Percentiles rank a stretch among this genome's conserved stretches.
phyloP scores from a whole-genome alignment of 2,329 filamentous ascomycete species.

The Fonsecaea monophora region DNA sequence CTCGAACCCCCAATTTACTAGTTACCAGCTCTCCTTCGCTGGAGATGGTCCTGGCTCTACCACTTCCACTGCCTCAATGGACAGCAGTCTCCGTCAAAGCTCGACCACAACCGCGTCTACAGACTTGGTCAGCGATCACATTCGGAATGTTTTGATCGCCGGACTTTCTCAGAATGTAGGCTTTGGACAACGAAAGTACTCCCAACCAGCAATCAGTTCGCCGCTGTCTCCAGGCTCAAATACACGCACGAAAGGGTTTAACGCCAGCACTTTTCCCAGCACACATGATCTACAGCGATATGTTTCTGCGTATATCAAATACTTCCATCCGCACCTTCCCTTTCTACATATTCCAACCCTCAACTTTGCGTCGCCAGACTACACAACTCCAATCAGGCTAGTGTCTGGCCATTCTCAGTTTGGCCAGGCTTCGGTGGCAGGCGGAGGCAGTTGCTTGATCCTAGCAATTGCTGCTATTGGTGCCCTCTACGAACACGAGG shows the following conservation, averaged over 20 bases:
- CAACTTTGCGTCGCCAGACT: constrained; percentile 81
- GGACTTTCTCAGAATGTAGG: constrained; percentile 66
- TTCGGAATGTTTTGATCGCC: constrained; percentile 67
- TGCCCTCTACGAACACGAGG: constrained; percentile 86
- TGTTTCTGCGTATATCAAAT: constrained; percentile 86
- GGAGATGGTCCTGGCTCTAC: constrained; percentile 51
- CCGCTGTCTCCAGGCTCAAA: constrained; percentile 55
- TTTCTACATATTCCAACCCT: constrained; percentile 91
- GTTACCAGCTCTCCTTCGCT: constrained; percentile 54
- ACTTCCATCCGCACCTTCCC: constrained; percentile 93
- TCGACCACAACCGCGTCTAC: constrained; percentile 67
- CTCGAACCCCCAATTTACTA: constrained; percentile 61
- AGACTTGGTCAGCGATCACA: constrained; percentile 71
- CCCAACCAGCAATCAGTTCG: constrained; percentile 63
- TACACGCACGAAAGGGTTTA: constrained; percentile 35
- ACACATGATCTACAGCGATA: constrained; percentile 88
- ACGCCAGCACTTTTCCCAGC: constrained; percentile 71
- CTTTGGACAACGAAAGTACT: constrained; percentile 65
- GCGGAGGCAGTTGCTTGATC: constrained; percentile 84
- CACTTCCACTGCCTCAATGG: constrained; percentile 55
- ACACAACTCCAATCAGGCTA: constrained; percentile 65
- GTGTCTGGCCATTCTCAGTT: constrained; percentile 60
- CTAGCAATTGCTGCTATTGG: constrained; percentile 88
- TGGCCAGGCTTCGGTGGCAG: constrained; percentile 64
- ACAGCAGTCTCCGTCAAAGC: constrained; percentile 68